Conservation (phyloP, 176 grass and related monocot species). For the Oryza longistaminata region DNA sequence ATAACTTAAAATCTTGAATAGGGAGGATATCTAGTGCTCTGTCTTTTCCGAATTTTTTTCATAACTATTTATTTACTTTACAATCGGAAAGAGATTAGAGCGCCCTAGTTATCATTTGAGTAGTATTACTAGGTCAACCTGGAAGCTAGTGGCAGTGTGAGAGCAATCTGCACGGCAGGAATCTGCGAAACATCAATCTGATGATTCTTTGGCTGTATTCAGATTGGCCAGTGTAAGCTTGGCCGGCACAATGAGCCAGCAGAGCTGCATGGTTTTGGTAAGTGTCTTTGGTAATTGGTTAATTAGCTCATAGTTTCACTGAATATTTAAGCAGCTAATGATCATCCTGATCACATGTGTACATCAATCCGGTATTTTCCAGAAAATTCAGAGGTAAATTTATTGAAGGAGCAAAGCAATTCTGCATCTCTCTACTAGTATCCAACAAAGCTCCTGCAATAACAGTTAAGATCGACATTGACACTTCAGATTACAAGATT, state of each 20-base stretch:
- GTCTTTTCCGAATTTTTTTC: background rate
- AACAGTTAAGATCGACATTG: background rate
- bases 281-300: background rate
- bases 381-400: background rate
- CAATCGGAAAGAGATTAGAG: background rate
- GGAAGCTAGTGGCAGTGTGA: conserved; percentile 28
- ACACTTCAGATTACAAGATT: background rate
- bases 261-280: background rate
- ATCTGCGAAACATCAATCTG: conserved; percentile 26
- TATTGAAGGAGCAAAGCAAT: background rate
- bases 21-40: background rate
- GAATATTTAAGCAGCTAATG: background rate
- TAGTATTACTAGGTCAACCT: conserved; percentile 42
- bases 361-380: background rate
- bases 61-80: background rate
- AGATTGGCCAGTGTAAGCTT: conserved; percentile 24
- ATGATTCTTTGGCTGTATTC: conserved; percentile 24
- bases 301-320: background rate
- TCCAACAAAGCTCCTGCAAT: background rate
- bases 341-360: background rate
- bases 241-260: conserved; percentile 38
- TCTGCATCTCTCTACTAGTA: background rate
- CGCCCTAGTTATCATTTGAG: background rate
- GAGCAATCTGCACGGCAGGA: conserved; percentile 32
- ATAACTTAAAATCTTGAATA: background rate